Percentiles rank a stretch among this genome's conserved stretches.
These are phyloP conservation scores for Dryas octopetala DNA, from an alignment of 306 rosid species.

Conservation along the genomic window DNA sequence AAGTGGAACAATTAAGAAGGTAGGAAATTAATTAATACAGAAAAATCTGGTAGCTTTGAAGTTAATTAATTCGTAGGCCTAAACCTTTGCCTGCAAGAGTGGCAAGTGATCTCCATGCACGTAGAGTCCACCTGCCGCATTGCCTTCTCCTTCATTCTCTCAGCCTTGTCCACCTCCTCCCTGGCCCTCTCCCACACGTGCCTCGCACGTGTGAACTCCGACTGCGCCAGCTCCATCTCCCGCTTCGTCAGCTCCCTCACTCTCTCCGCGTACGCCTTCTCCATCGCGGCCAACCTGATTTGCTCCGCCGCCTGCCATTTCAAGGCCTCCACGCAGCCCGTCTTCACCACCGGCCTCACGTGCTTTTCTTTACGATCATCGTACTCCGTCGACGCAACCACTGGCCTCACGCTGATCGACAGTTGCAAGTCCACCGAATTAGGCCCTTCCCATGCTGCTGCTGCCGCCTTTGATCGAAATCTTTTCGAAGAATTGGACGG, in stretches of 20 bases:
- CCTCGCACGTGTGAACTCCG: slow-evolving; percentile 85
- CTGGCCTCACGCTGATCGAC: slow-evolving; percentile 71
- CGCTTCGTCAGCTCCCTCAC: slow-evolving; percentile 79
- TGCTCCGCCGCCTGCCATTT: slow-evolving; percentile 99
- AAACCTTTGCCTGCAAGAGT: slow-evolving; percentile 91
- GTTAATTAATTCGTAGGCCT: slow-evolving; percentile 32
- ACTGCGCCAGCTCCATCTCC: slow-evolving; percentile 94
- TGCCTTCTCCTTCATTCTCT: slow-evolving; percentile 77
- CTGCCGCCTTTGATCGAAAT: slow-evolving; percentile 42
- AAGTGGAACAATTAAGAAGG: no score
- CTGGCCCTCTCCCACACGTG: slow-evolving; percentile 96
- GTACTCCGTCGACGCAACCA: not conserved
- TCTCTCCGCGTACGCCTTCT: slow-evolving; percentile 88
- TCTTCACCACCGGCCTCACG: slow-evolving; percentile 16
- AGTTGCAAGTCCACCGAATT: slow-evolving; percentile 76
- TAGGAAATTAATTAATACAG: no score
- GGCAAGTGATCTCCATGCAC: slow-evolving; percentile 99
- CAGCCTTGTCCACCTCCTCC: slow-evolving; percentile 80
- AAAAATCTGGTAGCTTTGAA: no score
- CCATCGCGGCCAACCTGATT: slow-evolving; percentile 85
- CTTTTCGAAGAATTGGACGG: slow-evolving; percentile 50
- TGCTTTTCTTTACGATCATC: no score
- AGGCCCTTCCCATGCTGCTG: slow-evolving; percentile 17
- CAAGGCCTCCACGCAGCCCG: slow-evolving; percentile 54
- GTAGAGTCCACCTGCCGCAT: slow-evolving; percentile 55